Base-by-base conservation (phyloP, 495 filamentous ascomycete genomes). In the Aspergillus cavernicola region DNA sequence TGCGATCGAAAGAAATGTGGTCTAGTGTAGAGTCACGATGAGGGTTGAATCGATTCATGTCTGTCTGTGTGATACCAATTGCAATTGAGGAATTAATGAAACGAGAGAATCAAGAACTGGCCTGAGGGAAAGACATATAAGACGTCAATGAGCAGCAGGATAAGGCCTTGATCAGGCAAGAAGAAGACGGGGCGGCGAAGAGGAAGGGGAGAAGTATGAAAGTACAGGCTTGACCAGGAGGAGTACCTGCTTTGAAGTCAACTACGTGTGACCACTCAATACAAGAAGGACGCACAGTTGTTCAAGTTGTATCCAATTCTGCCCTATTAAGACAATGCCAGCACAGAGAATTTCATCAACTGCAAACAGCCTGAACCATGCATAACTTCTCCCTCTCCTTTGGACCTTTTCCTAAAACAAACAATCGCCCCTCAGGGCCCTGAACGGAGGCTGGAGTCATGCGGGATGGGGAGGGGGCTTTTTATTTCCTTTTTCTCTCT, bases 1-100 rank as follows among this genome's bases (percentile, higher is more conserved):
- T 58, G 56, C 61, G 66, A 53, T 57, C 60, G 53, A 58, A 62
- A 58, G 69, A 47, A 35, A 63, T 53, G 39, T 64, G 61, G 54
- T 55, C 60, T 42, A 58, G 26, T 39, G 51, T 50, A 22, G 54
- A 60, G 36, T 49, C 47, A 42, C 57, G 50, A 28, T 59, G 45
- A 22, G 49, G 28, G 20, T 56, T 50, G 32, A 63, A 62, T 32
- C 19, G 55, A 48, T 67, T 54, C 68, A 71, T 71, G 18, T 58
- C 38, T 3, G 54, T 33, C 22, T 4, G 24, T 4, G 4, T 4
- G 24, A 9, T 28, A 28, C 9, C 4, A 4, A 28, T 4, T 4
- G 9, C 4, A 35, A 28, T 41, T 42, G 37, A 52, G 31, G 52
- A 32, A 28, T 4, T 9, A 9, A 28, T 28, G 38, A 19, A 40